phyloP scores from a whole-genome alignment of 306 rosid genomes.

The Sicyos baderoa region DNA sequence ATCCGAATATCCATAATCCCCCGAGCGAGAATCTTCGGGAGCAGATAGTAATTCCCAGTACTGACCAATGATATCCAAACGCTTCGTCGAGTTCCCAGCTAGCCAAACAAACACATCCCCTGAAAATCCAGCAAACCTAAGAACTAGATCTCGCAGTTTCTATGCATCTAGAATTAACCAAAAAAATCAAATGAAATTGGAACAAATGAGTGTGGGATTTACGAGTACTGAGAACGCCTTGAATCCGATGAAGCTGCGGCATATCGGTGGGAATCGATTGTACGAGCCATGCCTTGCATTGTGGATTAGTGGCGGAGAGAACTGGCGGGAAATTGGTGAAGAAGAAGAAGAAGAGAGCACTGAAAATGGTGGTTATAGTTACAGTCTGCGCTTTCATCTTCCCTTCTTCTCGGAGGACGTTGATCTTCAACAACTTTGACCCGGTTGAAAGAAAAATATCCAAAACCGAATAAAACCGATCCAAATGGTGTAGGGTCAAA shows the following conservation, averaged over 20 bases:
- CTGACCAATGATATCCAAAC: slow-evolving; percentile 68
- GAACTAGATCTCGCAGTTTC: background rate
- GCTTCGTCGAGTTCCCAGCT: slow-evolving; percentile 57
- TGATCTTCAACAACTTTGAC: background rate
- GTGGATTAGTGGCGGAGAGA: slow-evolving; percentile 19
- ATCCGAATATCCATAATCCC: slow-evolving; percentile 69
- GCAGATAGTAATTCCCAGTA: slow-evolving; percentile 67
- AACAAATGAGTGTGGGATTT: background rate
- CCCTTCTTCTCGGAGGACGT: background rate
- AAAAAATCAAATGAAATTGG: background rate
- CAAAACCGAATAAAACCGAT: no score
- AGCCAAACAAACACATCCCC: slow-evolving; percentile 86
- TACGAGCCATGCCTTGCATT: slow-evolving; percentile 82
- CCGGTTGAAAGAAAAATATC: no score
- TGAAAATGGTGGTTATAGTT: background rate
- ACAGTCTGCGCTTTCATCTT: slow-evolving; percentile 15
- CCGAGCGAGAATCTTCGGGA: slow-evolving; percentile 58
- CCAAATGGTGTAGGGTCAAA: no score
- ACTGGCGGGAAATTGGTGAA: slow-evolving; percentile 26
- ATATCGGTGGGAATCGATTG: slow-evolving; percentile 85
- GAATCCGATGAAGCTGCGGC: slow-evolving; percentile 56
- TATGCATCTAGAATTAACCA: background rate
- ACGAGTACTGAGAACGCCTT: slow-evolving; percentile 74
- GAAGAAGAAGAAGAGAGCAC: slow-evolving; percentile 21
- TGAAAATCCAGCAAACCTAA: slow-evolving; percentile 12